Base-by-base conservation (phyloP, 345 rosid species). In the Eucalyptus camaldulensis region DNA sequence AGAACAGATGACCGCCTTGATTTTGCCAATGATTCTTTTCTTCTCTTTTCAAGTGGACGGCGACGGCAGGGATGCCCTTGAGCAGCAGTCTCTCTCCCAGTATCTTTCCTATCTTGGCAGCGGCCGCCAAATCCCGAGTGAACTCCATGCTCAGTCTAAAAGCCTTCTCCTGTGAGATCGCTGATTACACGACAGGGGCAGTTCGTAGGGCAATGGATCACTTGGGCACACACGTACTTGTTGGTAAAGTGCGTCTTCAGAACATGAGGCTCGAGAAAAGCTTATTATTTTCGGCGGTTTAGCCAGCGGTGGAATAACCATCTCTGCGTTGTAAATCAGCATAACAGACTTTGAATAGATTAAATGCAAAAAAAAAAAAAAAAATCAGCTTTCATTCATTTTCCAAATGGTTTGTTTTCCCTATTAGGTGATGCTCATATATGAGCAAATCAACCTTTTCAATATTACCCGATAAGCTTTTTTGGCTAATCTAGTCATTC, bases 41-140 rank as follows among this genome's bases (percentile, higher is more conserved):
- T 85, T 96, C 97, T 90, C 94, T 95, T 91, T 94, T 95, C 89
- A 94, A 90, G 92, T 86, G 90, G 88, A 97, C 91, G 3, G 95
- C 33, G 53, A 98, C 92, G 45, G 98, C 99, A 27, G 98, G 98
- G 47, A 96, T 95, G 51, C 94, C 94, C 89, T 95, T 95, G 89
- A 91, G 92, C 91, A 95, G 92, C 85, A 96, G 93, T 29, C 97
- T 95, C 89, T 95, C 97, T 43, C 94, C 98, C 7, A 96, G 93
- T 58, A 96, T 89, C 91, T 96, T 97, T 88, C 99, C 98, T 49
- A 95, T 97, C 93, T 93, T 94, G 31, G 98, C 91, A 86, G 99
- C 99, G 80, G 98, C 98, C 3, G 97, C 98, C n/a, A 97, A 96
- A 72, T 97, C 98, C 37, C 96, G 93, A 33, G 97, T 92, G 87